Conservation (phyloP, 257 asterid species). For the Ligustrum vulgare region DNA sequence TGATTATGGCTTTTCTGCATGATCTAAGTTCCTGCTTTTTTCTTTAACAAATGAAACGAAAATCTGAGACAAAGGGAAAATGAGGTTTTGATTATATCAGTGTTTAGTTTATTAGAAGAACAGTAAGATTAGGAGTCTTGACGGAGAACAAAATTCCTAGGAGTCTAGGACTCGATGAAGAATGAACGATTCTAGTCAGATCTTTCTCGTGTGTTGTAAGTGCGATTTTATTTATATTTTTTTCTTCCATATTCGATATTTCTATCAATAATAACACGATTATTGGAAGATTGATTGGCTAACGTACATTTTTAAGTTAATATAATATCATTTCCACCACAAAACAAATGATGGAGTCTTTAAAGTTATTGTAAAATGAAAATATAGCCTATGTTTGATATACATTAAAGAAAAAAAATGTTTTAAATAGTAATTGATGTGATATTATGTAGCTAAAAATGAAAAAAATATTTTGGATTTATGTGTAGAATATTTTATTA, state of each 20-base stretch:
- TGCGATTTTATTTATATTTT: neutral
- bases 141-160: neutral
- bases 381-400: too few species aligned
- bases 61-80: too few species aligned
- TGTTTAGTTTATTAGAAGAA: neutral
- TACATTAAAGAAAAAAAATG: too few species aligned
- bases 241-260: neutral
- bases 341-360: neutral
- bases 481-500: too few species aligned
- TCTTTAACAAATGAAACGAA: neutral
- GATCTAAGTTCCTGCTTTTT: neutral
- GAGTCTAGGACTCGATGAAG: neutral
- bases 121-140: neutral
- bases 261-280: neutral
- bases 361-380: too few species aligned
- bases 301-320: neutral
- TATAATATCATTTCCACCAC: neutral
- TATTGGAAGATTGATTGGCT: neutral
- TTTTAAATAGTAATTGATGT: too few species aligned
- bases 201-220: neutral
- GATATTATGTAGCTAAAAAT: too few species aligned
- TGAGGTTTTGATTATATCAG: neutral
- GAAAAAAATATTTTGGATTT: too few species aligned
- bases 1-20: constrained; percentile 39
- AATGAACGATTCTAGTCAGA: too few species aligned